phyloP scores from a whole-genome alignment of 495 filamentous ascomycete genomes.

The Podospora pseudocomata region DNA sequence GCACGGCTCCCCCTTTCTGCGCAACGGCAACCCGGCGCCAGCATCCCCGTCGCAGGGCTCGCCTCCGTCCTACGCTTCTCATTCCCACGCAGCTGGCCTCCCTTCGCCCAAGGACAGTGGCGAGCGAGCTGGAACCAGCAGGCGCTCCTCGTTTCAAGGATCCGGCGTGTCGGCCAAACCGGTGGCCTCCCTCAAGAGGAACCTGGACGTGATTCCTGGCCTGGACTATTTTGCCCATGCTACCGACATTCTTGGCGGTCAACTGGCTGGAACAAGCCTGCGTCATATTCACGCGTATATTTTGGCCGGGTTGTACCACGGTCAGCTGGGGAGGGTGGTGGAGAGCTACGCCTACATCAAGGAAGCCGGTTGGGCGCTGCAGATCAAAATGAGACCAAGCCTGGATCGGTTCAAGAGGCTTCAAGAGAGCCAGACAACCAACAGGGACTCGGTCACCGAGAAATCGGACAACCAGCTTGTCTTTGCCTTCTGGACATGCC shows the following conservation, averaged over 20 bases:
- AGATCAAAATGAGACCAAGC: conserved; percentile 68
- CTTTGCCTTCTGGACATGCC: conserved; percentile 88
- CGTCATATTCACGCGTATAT: conserved; percentile 81
- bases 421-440: conserved; percentile 24
- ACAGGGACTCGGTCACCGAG: conserved; percentile 26
- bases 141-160: conserved; percentile 44
- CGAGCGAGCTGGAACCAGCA: conserved; percentile 40
- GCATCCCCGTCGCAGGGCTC: conserved; percentile 48
- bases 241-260: conserved; percentile 77
- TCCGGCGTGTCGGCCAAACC: conserved; percentile 24
- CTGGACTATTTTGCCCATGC: conserved; percentile 85
- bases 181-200: conserved; percentile 45
- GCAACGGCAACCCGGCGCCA: conserved; percentile 44
- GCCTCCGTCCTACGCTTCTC: conserved; percentile 39
- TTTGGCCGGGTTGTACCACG: conserved; percentile 82
- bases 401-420: conserved; percentile 42
- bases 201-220: conserved; percentile 86
- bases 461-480: conserved; percentile 56
- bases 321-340: conserved; percentile 79
- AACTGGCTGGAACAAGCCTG: conserved; percentile 72
- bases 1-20: conserved; percentile 43
- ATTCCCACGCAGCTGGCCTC: conserved; percentile 33
- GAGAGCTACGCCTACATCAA: conserved; percentile 89
- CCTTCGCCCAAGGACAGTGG: conserved; percentile 48
- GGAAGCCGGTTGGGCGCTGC: conserved; percentile 70